Base-by-base conservation (phyloP, 75 land plant species). In the Selaginella moellendorffii region DNA sequence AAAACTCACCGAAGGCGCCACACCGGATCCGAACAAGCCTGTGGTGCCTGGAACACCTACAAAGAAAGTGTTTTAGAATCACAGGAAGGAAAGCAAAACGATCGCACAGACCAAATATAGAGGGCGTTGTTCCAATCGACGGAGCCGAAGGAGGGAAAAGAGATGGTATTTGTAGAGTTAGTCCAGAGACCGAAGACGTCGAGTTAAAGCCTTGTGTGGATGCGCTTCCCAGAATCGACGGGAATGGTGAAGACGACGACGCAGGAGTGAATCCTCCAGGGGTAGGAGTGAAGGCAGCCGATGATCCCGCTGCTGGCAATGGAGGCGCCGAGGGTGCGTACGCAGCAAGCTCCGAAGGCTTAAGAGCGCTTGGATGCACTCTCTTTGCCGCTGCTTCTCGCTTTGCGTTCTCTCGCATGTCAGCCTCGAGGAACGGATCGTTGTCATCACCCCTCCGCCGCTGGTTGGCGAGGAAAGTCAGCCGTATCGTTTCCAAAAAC, bases 361-460 rank as follows among this genome's bases (percentile, higher is more conserved):
- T 36, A 36, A 36, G 46, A 36, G 46, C 46, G 14, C 46, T 90
- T 53, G 98, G 98, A 67, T 93, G 98, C 23, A 86, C 86, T 67
- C 98, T 82, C 72, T 69, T 83, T 19, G 96, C 85, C 61, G 96
- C 98, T 68, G 96, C 96, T 76, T 88, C 98, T 54, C 80, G 76
- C 62, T 76, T 83, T 46, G 98, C 98, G 21, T 78, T 76, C 77
- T 82, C 98, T 14, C 98, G 69, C 24, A 87, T 76, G 69, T 93
- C 90, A 52, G 98, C 98, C 72, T 89, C 98, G 54, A 93, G 83
- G 63, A 93, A 93, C 10, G 98, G 97, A 63, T 93, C 77, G 67
- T 72, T 82, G 1, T 74, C 80, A 62, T 85, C 96, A 2, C 96
- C 96, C 61, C 79, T 62, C 0, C 82, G 78, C 1, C 87, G 81